Evolutionary conservation across 2,329 filamentous ascomycete genomes (phyloP), one percentile per base, ranked within the genome.

Genomic region (Scedosporium apiospermum): DNA sequence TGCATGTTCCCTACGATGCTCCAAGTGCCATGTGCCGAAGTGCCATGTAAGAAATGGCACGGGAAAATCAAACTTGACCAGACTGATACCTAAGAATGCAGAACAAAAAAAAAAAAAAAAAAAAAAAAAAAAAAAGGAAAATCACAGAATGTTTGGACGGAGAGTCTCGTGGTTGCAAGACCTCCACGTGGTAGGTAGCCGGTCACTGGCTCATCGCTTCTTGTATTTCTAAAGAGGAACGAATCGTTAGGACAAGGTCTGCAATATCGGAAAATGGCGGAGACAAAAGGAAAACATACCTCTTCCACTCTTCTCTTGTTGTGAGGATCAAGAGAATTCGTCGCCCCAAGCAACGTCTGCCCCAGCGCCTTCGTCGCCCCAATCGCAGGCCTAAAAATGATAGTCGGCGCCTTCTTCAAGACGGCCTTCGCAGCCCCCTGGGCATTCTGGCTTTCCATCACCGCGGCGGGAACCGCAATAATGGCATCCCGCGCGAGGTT

Each of bases 401-500:
- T 91, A 0, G 93, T 97, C n/a, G 95, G 95, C 34, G 93, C 92
- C 68, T 90, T 85, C 72, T 84, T 88, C 65, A 88, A 81, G 18
- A 99, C 86, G 1, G 89, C 93, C 69, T 80, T 86, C 14, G 91
- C 91, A 1, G 90, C 91, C 1, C 90, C 91, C 51, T 87, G 85
- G 0, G 93, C 93, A 64, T 86, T 92, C 23, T 86, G 84, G 69
- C 89, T 92, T 69, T 97, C 92, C 80, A 96, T 88, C 0, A 96
- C 85, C 72, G 98, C 93, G 0, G 89, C 90, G 0, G 95, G 93
- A 27, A 99, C 91, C 1, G 93, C 95, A 68, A 99, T 93, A 63
- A 99, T 91, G 9, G 93, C 95, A 75, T 99, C 92, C 63, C 88
- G 82, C 0, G 95, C 91, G 55, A 93, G 80, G 46, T 93, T 82